Evolutionary conservation across 768 basidiomycete genomes (phyloP).

Genomic region (Heimioporus sp.): DNA sequence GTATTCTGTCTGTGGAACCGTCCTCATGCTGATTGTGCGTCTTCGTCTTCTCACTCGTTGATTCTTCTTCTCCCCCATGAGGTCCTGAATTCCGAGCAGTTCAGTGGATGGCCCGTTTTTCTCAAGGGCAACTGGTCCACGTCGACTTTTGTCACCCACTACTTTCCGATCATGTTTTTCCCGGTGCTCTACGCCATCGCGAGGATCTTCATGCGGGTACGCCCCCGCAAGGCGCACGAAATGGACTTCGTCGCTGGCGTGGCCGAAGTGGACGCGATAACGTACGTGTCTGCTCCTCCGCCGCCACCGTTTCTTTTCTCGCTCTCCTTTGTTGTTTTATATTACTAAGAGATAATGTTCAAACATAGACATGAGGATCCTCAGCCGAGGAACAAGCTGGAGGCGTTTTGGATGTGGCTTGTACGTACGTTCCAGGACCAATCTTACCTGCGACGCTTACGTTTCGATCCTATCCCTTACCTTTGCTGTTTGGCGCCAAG

Average conservation of each 20-base stretch:
- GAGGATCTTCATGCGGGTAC: slow-evolving; percentile 15
- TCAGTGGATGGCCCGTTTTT: slow-evolving; percentile 43
- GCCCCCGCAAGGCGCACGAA: slow-evolving; percentile 1
- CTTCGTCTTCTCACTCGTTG: too few species aligned
- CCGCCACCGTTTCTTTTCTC: too few species aligned
- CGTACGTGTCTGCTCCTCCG: slow-evolving; percentile 11
- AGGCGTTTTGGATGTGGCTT: slow-evolving; percentile 29
- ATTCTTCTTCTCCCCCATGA: too few species aligned
- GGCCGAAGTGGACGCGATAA: slow-evolving; percentile 28
- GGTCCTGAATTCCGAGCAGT: slow-evolving; percentile 18
- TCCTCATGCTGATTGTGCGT: slow-evolving; percentile 36
- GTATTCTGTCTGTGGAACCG: slow-evolving; percentile 31
- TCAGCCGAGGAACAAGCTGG: slow-evolving; percentile 22
- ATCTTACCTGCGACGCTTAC: too few species aligned
- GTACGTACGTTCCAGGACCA: slow-evolving; percentile 10
- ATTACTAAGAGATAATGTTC: not conserved
- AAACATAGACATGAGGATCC: slow-evolving; percentile 25
- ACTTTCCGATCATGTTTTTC: slow-evolving; percentile 43
- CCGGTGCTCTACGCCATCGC: slow-evolving; percentile 42
- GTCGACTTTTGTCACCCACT: slow-evolving; percentile 42
- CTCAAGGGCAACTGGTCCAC: slow-evolving; percentile 37
- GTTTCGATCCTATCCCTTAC: too few species aligned
- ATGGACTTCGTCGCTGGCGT: slow-evolving; percentile 29
- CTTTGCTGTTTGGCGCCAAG: too few species aligned
- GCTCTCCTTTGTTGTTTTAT: not conserved